Evolutionary conservation across 306 rosid species (phyloP).

Genomic region (Oemleria cerasiformis): DNA sequence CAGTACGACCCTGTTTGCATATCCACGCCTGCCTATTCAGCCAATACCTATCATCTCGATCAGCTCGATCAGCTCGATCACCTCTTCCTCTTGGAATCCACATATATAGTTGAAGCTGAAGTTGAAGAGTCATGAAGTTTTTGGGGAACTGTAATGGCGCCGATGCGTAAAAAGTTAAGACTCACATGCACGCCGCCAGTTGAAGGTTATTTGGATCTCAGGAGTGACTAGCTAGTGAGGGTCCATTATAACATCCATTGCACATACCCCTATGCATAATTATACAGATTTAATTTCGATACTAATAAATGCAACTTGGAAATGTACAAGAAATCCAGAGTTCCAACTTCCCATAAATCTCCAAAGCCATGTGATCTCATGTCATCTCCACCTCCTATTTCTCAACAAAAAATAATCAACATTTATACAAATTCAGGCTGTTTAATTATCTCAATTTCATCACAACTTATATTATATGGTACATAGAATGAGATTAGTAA

Average conservation of each 20-base stretch:
- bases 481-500: too few species aligned
- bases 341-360: slow-evolving; percentile 2
- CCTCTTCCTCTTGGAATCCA: too few species aligned
- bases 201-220: slow-evolving; percentile 4
- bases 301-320: slow-evolving; percentile 3
- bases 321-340: background rate
- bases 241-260: background rate
- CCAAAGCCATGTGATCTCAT: background rate
- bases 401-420: background rate
- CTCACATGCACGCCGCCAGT: background rate
- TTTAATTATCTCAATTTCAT: background rate
- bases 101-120: too few species aligned
- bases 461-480: too few species aligned
- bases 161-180: too few species aligned
- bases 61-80: too few species aligned
- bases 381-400: background rate
- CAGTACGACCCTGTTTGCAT: too few species aligned
- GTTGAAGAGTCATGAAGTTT: too few species aligned
- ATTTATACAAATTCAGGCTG: background rate
- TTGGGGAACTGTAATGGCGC: background rate
- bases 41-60: too few species aligned
- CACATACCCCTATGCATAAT: slow-evolving; percentile 3
- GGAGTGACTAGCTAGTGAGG: background rate
- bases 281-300: background rate
- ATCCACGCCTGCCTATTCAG: too few species aligned